These are phyloP conservation scores for Lasiosphaeria ovina DNA, from an alignment of 495 filamentous ascomycete species.

Conservation along the genomic window DNA sequence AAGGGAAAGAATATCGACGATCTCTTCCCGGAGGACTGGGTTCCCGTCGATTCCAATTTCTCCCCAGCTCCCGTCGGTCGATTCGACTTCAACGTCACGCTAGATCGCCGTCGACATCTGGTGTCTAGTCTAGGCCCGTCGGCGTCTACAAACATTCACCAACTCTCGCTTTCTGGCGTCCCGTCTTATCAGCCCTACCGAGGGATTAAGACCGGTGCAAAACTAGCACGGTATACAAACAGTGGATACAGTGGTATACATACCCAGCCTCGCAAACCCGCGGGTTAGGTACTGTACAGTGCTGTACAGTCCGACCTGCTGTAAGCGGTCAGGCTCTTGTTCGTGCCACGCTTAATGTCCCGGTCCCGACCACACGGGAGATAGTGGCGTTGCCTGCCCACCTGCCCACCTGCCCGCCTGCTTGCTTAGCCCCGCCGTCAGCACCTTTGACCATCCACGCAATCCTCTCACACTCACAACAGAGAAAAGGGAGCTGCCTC, in stretches of 20 bases:
- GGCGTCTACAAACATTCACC: too few relatives aligned
- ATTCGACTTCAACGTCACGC: neutral
- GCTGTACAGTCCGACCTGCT: neutral
- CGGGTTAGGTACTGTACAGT: too few relatives aligned
- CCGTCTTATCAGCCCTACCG: too few relatives aligned
- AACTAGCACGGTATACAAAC: too few relatives aligned
- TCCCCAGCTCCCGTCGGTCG: neutral
- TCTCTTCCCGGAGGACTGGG: constrained; percentile 14
- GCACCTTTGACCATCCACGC: constrained; percentile 5
- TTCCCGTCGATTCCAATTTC: constrained; percentile 2
- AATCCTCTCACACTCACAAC: constrained; percentile 6
- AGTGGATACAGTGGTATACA: too few relatives aligned
- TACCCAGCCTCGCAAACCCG: too few relatives aligned
- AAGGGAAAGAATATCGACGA: constrained; percentile 15
- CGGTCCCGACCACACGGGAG: neutral
- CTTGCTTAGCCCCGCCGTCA: constrained; percentile 10
- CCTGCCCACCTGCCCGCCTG: too few relatives aligned
- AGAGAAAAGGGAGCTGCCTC: constrained; percentile 17
- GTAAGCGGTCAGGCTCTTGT: neutral
- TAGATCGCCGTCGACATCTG: neutral
- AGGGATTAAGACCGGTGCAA: too few relatives aligned
- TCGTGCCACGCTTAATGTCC: neutral
- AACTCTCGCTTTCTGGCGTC: too few relatives aligned
- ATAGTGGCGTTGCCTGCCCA: neutral
- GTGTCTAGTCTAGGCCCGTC: neutral